Evolutionary conservation across 306 rosid species (phyloP).

Genomic region (Lathyrus oleraceus): DNA sequence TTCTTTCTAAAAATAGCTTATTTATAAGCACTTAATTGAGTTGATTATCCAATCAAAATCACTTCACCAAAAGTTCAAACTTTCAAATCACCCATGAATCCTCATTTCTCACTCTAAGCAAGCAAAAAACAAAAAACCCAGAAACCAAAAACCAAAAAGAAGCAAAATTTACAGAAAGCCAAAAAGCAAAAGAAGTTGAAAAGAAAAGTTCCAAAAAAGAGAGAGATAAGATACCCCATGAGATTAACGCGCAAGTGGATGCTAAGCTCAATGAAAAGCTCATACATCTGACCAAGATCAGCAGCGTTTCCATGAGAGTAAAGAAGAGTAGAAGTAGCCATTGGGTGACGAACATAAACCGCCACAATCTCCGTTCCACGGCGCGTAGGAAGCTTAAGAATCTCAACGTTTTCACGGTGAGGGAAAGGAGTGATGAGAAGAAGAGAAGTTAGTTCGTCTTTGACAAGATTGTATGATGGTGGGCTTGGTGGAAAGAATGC

Average conservation of each 20-base stretch:
- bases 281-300: slow-evolving; percentile 99
- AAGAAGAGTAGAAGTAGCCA: slow-evolving; percentile 84
- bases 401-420: slow-evolving; percentile 88
- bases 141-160: neutral
- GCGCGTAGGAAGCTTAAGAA: slow-evolving; percentile 74
- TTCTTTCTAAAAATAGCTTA: too few relatives aligned
- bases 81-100: neutral
- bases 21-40: neutral
- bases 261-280: slow-evolving; percentile 83
- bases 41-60: neutral
- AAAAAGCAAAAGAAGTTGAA: neutral
- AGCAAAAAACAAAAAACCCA: slow-evolving; percentile 22
- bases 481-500: slow-evolving; percentile 96
- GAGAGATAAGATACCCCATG: slow-evolving; percentile 59
- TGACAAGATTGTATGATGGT: slow-evolving; percentile 69
- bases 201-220: neutral
- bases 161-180: slow-evolving; percentile 24
- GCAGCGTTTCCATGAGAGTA: slow-evolving; percentile 98
- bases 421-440: slow-evolving; percentile 75
- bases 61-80: neutral
- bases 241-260: slow-evolving; percentile 86
- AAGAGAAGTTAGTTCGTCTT: slow-evolving; percentile 66
- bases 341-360: slow-evolving; percentile 76
- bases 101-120: neutral
- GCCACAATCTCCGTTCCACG: slow-evolving; percentile 81